These are phyloP conservation scores for Lipomyces mesembrius DNA, from an alignment of 805 yeast genomes.

Conservation along the genomic window DNA sequence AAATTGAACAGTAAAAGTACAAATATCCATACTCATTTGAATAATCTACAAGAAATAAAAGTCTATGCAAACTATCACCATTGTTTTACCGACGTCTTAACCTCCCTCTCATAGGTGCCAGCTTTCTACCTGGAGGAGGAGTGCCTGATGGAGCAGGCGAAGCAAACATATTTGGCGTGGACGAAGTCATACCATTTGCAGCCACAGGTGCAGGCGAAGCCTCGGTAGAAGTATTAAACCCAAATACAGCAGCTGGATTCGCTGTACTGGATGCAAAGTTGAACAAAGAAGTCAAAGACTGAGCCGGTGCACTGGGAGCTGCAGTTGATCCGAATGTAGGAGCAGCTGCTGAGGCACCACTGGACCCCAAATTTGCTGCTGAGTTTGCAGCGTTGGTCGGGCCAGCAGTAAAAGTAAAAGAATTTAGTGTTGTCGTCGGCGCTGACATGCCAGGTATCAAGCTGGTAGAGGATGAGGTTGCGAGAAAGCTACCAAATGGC, in stretches of 20 bases:
- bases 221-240: constrained; percentile 18
- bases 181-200: background rate
- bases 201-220: background rate
- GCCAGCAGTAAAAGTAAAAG: constrained; percentile 2
- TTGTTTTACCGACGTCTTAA: constrained; percentile 3
- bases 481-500: constrained; percentile 8
- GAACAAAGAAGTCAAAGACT: constrained; percentile 13
- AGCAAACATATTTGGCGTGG: constrained; percentile 26
- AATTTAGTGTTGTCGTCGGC: background rate
- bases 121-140: constrained; percentile 28
- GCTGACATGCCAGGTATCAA: constrained; percentile 7
- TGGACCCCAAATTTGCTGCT: background rate
- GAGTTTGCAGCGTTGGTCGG: background rate
- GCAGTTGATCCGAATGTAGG: constrained; percentile 14
- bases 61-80: constrained; percentile 5
- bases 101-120: constrained; percentile 35
- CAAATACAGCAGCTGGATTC: constrained; percentile 33
- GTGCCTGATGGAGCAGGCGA: constrained; percentile 25
- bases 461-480: background rate
- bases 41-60: background rate
- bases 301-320: constrained; percentile 2
- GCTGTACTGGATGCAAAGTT: constrained; percentile 16
- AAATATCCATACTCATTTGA: background rate
- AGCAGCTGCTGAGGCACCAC: constrained; percentile 11
- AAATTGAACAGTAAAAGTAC: background rate